Percentiles rank a stretch among this genome's conserved stretches.
These are phyloP conservation scores for Besnoitia besnoiti DNA, from an alignment of 169 alveolate genomes.

Conservation along the genomic window DNA sequence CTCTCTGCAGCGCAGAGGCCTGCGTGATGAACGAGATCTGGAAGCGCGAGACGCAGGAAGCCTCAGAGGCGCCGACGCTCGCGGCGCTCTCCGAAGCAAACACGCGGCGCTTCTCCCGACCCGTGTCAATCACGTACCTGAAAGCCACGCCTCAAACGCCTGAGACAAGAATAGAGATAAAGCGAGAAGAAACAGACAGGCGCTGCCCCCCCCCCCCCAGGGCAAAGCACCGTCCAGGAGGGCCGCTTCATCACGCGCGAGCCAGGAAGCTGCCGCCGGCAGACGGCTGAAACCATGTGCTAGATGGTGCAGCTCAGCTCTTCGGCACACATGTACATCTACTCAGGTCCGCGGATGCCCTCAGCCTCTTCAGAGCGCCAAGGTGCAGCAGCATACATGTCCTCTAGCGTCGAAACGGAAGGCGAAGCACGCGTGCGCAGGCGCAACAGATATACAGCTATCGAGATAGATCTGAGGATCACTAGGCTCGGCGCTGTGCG, in stretches of 20 bases:
- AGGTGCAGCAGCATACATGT: no score
- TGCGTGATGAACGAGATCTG: slow-evolving; percentile 89
- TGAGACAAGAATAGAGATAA: no score
- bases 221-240: no score
- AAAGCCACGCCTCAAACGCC: no score
- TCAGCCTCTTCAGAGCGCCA: no score
- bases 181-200: neutral
- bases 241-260: no score
- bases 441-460: neutral
- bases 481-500: neutral
- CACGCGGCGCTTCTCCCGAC: slow-evolving; percentile 89
- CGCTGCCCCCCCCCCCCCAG: no score
- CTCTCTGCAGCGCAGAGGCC: slow-evolving; percentile 95
- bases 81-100: neutral
- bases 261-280: no score
- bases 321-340: no score
- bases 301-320: no score
- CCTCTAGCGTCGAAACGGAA: neutral
- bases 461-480: neutral
- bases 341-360: no score
- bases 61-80: slow-evolving; percentile 53
- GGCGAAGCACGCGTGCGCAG: neutral
- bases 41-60: slow-evolving; percentile 88
- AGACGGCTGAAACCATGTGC: no score
- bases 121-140: slow-evolving; percentile 94